Conservation (phyloP, 2,329 filamentous ascomycete genomes). For the Fusarium annulatum region DNA sequence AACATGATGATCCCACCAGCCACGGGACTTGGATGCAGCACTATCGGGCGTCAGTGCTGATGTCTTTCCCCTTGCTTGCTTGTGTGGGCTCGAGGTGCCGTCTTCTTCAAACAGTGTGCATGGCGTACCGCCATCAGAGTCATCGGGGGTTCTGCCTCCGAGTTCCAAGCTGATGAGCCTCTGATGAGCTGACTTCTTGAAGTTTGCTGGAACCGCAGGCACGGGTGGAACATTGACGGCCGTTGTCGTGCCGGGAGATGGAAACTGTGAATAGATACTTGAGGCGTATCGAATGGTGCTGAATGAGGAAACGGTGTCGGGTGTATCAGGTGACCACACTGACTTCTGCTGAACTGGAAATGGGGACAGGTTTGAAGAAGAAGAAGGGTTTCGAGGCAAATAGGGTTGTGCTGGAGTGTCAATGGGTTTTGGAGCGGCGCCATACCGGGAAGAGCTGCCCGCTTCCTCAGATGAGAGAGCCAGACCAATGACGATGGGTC, state of each 20-base stretch:
- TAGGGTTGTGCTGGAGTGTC: slow-evolving; percentile 22
- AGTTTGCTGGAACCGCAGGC: slow-evolving; percentile 63
- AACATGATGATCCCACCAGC: slow-evolving; percentile 84
- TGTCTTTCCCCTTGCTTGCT: slow-evolving; percentile 53
- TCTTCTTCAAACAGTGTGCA: slow-evolving; percentile 79
- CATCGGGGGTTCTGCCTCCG: slow-evolving; percentile 48
- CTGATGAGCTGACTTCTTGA: slow-evolving; percentile 51
- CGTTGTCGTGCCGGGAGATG: slow-evolving; percentile 49
- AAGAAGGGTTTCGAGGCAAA: slow-evolving; percentile 10
- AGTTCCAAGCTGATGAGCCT: slow-evolving; percentile 53
- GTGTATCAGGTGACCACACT: slow-evolving; percentile 72
- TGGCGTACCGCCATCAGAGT: slow-evolving; percentile 67
- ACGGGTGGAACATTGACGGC: slow-evolving; percentile 66
- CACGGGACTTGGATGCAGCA: slow-evolving; percentile 68
- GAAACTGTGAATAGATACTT: slow-evolving; percentile 71
- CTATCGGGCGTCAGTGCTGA: slow-evolving; percentile 57
- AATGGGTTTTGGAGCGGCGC: slow-evolving; percentile 51
- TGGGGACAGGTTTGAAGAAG: slow-evolving; percentile 28
- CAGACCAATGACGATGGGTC: slow-evolving; percentile 80
- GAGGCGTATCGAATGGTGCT: slow-evolving; percentile 60
- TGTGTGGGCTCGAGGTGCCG: slow-evolving; percentile 56
- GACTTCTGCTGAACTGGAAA: slow-evolving; percentile 54
- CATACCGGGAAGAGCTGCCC: slow-evolving; percentile 55
- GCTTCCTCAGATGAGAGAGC: slow-evolving; percentile 64
- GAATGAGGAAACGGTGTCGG: slow-evolving; percentile 60